Evolutionary conservation across 2,329 filamentous ascomycete species (phyloP), one percentile per base, ranked within the genome.

Genomic region (Aspergillus thermomutatus): DNA sequence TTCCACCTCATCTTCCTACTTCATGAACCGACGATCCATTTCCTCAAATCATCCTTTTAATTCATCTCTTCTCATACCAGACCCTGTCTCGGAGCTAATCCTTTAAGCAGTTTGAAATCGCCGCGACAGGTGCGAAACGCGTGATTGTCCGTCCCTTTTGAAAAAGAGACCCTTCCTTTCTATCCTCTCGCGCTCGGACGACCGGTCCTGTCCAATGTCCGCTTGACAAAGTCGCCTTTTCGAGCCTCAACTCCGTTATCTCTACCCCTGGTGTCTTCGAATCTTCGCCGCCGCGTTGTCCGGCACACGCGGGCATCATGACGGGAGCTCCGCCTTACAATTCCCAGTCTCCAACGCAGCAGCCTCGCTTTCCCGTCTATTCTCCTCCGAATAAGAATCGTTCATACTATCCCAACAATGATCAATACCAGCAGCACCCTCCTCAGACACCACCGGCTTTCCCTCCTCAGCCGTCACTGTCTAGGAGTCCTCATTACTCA

Each of bases 311-410:
- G 66, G 66, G 65, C 71, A 73, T 64, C 66, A 77, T 77, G 75
- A 71, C 75, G 60, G 75, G 75, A 62, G 72, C 70, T 70, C 75
- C 76, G 61, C 75, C 77, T 57, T 78, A 75, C 63, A 73, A 74
- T 64, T 69, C 73, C 57, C 76, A 76, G 64, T 79, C 77, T 63
- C 76, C 77, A 55, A 74, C 75, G 56, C 75, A 77, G 64, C 75
- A 76, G 64, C 67, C 72, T 55, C 72, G 70, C 54, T 76, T 71
- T 64, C 68, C 73, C 58, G 68, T 68, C 55, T 78, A 77, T 62
- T 77, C 75, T 46, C 76, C 77, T 50, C 72, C 76, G 47, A 72
- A 67, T 60, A 76, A 77, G 61, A 73, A 71, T 52, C 72, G 69
- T 47, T 66, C 72, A 37, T 77, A 71, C 62, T 79, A 76, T 58